Conservation (phyloP, 805 yeast genomes). For the Starmerella bacillaris region DNA sequence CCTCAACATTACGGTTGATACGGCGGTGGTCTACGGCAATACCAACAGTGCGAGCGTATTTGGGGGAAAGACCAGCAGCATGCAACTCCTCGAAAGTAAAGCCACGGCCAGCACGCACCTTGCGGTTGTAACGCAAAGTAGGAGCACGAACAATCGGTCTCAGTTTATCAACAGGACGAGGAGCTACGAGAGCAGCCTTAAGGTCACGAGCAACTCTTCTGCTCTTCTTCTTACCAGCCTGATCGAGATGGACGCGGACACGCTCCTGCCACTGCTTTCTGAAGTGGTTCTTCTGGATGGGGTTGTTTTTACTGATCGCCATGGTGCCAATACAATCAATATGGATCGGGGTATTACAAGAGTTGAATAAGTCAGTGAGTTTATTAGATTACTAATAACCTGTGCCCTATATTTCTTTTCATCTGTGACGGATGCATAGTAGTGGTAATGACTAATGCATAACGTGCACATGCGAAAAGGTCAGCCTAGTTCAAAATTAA, state of each 20-base stretch:
- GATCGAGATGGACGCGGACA: constrained; percentile 99
- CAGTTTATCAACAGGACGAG: constrained; percentile 90
- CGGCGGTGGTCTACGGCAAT: constrained; percentile 99
- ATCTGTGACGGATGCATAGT: too few species aligned
- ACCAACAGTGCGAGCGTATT: constrained; percentile 96
- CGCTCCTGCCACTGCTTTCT: constrained; percentile 99
- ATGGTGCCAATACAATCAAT: too few species aligned
- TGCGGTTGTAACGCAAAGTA: constrained; percentile 97
- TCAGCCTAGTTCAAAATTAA: too few species aligned
- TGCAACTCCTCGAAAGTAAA: constrained; percentile 94
- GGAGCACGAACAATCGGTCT: constrained; percentile 99
- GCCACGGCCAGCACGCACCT: constrained; percentile 98
- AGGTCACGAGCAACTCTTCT: constrained; percentile 89
- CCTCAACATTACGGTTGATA: constrained; percentile 93
- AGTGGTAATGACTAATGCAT: too few species aligned
- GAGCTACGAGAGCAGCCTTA: constrained; percentile 90
- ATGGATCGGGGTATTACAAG: too few species aligned
- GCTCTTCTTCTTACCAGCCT: constrained; percentile 97
- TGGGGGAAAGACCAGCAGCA: constrained; percentile 78
- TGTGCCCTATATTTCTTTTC: too few species aligned
- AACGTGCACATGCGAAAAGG: too few species aligned
- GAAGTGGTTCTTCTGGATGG: constrained; percentile 98
- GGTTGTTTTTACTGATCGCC: constrained; percentile 98
- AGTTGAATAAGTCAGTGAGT: too few species aligned
- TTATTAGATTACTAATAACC: too few species aligned